Evolutionary conservation across 148 eudicot genomes (phyloP).

Genomic region (Dianthus caryophyllus): DNA sequence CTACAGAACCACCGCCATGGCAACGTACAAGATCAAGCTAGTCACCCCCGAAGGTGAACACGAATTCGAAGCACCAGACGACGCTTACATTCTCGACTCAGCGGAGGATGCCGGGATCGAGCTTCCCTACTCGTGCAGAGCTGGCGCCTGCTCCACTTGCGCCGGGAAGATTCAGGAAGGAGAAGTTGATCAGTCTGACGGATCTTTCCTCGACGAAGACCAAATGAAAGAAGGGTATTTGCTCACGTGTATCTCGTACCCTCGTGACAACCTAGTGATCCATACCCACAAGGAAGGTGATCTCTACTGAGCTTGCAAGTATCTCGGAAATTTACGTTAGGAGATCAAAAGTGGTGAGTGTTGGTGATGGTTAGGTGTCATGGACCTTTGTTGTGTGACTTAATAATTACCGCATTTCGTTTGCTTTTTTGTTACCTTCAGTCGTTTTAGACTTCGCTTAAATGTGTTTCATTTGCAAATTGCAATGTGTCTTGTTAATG

Average conservation of each 20-base stretch:
- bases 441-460: neutral
- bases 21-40: constrained; percentile 59
- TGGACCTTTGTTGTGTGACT: constrained; percentile 1
- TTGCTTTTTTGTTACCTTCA: neutral
- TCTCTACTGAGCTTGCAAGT: constrained; percentile 38
- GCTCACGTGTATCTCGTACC: constrained; percentile 76
- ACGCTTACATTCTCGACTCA: constrained; percentile 63
- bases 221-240: constrained; percentile 60
- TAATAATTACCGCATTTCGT: constrained; percentile 3
- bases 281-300: constrained; percentile 78
- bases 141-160: constrained; percentile 89
- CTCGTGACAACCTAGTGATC: constrained; percentile 60
- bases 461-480: neutral
- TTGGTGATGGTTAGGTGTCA: neutral
- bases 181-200: constrained; percentile 78
- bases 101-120: constrained; percentile 76
- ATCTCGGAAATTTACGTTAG: neutral
- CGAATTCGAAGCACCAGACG: constrained; percentile 77
- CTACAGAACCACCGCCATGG: constrained; percentile 41
- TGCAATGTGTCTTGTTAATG: no score
- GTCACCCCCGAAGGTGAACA: constrained; percentile 53
- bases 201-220: constrained; percentile 74
- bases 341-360: neutral
- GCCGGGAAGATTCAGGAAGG: constrained; percentile 58
- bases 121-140: constrained; percentile 85